These are phyloP conservation scores for Fusarium acutatum DNA, from an alignment of 2,329 filamentous ascomycete genomes.

Conservation along the genomic window DNA sequence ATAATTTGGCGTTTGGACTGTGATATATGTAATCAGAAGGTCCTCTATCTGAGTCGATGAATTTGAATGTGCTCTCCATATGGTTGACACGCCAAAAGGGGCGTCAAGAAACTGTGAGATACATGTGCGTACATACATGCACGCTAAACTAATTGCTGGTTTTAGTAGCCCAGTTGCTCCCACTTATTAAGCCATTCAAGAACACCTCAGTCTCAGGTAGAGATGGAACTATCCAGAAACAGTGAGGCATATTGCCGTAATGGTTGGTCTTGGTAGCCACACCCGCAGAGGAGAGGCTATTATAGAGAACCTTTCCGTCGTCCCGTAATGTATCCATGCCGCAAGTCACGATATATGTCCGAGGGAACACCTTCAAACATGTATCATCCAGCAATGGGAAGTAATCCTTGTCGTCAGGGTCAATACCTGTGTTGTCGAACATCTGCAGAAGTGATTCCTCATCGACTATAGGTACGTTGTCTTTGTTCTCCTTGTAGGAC, in stretches of 20 bases:
- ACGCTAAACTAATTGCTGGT: neutral
- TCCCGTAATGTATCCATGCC: neutral
- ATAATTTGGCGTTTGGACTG: neutral
- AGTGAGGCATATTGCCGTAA: neutral
- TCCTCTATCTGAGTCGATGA: neutral
- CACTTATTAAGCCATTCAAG: neutral
- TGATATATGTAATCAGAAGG: neutral
- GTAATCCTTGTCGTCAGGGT: neutral
- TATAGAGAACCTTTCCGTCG: neutral
- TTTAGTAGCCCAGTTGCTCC: neutral
- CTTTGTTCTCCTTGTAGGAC: neutral
- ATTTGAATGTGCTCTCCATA: neutral
- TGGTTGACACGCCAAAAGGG: neutral
- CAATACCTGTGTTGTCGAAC: neutral
- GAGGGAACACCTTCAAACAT: neutral
- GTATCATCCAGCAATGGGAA: neutral
- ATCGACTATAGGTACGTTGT: neutral
- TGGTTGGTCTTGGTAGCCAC: neutral
- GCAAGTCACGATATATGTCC: neutral
- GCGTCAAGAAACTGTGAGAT: too few species aligned
- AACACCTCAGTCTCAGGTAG: neutral
- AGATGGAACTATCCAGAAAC: neutral
- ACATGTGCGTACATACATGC: too few species aligned
- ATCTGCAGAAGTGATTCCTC: neutral
- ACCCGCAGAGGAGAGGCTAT: neutral